Evolutionary conservation across 139 green algal genomes (phyloP).

Genomic region (Deuterostichococcus epilithicus): DNA sequence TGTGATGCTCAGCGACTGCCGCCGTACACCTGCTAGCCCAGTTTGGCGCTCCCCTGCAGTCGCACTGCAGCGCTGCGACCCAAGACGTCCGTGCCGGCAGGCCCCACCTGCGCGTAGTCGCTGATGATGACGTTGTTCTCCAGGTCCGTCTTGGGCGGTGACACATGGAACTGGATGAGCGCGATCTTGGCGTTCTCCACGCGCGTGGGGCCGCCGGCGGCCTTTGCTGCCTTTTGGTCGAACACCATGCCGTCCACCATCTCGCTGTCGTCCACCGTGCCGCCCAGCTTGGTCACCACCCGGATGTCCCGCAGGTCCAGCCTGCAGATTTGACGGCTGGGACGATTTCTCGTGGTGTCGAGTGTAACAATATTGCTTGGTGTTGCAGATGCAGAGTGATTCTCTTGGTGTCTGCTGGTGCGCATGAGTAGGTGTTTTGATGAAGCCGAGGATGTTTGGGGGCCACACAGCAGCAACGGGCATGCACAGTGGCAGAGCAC

Average conservation of each 20-base stretch:
- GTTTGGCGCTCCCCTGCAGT: too few species aligned
- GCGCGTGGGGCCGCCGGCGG: slow-evolving; percentile 81
- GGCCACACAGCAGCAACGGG: neutral
- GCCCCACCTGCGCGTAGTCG: slow-evolving; percentile 78
- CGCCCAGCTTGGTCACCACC: slow-evolving; percentile 89
- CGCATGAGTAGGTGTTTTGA: too few species aligned
- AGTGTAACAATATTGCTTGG: neutral
- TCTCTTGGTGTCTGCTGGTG: neutral
- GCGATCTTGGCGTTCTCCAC: slow-evolving; percentile 95
- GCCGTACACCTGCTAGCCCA: too few species aligned
- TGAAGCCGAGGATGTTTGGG: too few species aligned
- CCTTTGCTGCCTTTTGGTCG: slow-evolving; percentile 87
- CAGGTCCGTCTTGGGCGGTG: slow-evolving; percentile 96
- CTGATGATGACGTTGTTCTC: slow-evolving; percentile 91
- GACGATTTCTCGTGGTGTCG: neutral
- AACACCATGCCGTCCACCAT: slow-evolving; percentile 96
- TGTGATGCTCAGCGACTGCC: too few species aligned
- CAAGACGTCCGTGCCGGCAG: neutral
- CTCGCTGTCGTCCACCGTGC: slow-evolving; percentile 95
- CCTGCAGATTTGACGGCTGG: too few species aligned
- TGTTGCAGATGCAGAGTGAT: neutral
- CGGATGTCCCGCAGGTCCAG: slow-evolving; percentile 95
- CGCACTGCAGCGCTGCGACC: too few species aligned
- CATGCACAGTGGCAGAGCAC: neutral
- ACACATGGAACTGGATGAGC: slow-evolving; percentile 95